These are phyloP conservation scores for Aspergillus udagawae DNA, from an alignment of 2,329 filamentous ascomycete species.

Conservation along the genomic window DNA sequence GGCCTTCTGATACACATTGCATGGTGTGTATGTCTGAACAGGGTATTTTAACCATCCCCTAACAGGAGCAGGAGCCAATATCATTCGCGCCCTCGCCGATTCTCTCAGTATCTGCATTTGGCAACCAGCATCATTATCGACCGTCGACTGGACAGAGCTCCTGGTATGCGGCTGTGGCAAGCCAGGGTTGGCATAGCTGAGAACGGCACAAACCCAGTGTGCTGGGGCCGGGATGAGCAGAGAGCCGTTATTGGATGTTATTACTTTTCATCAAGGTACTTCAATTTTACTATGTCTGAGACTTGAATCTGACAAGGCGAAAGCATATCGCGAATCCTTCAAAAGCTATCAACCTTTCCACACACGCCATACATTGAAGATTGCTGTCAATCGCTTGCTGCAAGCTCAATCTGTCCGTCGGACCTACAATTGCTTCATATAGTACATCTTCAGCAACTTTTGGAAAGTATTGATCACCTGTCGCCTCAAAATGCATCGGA, in stretches of 20 bases:
- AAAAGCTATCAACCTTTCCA: conserved; percentile 37
- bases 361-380: conserved; percentile 35
- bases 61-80: conserved; percentile 28
- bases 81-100: conserved; percentile 28
- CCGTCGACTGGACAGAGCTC: conserved; percentile 25
- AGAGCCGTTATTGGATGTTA: conserved; percentile 44
- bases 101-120: conserved; percentile 33
- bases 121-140: conserved; percentile 35
- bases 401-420: conserved; percentile 24
- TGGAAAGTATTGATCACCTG: conserved; percentile 34
- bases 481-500: no score
- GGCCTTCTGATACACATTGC: conserved; percentile 35
- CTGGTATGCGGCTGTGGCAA: conserved; percentile 25
- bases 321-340: no score
- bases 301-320: no score
- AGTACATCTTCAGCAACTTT: conserved; percentile 35
- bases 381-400: conserved; percentile 32
- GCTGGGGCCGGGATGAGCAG: conserved; percentile 39
- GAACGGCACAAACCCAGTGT: conserved; percentile 12
- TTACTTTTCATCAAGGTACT: conserved; percentile 42
- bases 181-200: conserved; percentile 24
- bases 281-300: neutral
- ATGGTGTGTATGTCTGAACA: conserved; percentile 21
- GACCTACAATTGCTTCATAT: conserved; percentile 36
- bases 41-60: neutral